These are phyloP conservation scores for Smittium culicis DNA, from an alignment of 371 early-diverging fungal species.

Conservation along the genomic window DNA sequence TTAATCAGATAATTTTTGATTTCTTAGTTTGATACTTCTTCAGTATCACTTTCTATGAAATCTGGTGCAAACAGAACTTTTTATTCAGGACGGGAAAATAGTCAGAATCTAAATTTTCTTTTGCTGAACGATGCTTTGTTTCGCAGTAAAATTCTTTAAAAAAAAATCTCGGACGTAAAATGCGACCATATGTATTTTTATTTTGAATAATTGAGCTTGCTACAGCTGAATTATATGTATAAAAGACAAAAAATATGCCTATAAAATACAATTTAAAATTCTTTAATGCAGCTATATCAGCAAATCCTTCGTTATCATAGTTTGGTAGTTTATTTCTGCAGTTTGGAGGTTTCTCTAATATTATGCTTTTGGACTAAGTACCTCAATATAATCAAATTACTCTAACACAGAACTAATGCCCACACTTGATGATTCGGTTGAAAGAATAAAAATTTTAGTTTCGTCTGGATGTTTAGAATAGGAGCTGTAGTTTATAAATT, in stretches of 20 bases:
- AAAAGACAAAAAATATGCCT: neutral
- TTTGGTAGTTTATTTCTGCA: neutral
- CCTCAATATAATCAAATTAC: neutral
- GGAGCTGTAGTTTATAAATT: neutral
- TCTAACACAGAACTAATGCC: neutral
- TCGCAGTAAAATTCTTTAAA: neutral
- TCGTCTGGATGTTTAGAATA: neutral
- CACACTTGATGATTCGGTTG: neutral
- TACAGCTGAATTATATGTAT: neutral
- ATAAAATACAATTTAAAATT: neutral
- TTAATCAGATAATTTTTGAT: neutral
- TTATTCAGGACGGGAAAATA: neutral
- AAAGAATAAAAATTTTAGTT: neutral
- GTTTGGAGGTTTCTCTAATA: neutral
- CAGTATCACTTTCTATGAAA: neutral
- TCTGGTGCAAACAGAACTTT: too few species aligned
- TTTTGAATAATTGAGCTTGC: neutral
- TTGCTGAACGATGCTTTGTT: neutral
- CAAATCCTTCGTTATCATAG: neutral
- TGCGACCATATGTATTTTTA: neutral
- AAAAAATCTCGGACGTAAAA: neutral
- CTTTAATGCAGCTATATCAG: neutral
- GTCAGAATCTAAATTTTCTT: neutral
- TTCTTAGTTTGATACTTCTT: neutral
- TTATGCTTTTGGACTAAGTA: neutral